phyloP scores from a whole-genome alignment of 371 early-diverging fungal species.

The Apophysomyces elegans region DNA sequence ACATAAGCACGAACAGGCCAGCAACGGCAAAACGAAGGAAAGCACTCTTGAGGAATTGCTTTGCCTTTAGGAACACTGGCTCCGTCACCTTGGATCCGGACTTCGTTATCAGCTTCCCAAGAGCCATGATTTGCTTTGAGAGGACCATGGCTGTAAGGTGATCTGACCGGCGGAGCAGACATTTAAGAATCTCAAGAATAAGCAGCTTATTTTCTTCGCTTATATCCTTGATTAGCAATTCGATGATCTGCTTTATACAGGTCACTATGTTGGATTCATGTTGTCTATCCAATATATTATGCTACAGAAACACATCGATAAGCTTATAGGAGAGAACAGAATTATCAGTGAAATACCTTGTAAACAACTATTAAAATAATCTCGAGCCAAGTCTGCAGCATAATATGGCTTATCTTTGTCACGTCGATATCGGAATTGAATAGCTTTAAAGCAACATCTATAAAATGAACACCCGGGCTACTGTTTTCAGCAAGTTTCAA shows the following conservation, averaged over 20 bases:
- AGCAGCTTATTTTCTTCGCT: constrained; percentile 65
- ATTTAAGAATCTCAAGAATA: constrained; percentile 59
- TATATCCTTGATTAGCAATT: constrained; percentile 48
- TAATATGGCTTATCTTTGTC: constrained; percentile 44
- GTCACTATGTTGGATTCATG: constrained; percentile 45
- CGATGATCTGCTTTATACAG: constrained; percentile 55
- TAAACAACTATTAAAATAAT: constrained; percentile 59
- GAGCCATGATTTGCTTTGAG: constrained; percentile 62
- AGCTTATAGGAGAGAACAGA: background rate
- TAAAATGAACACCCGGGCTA: constrained; percentile 50
- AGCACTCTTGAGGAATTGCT: constrained; percentile 59
- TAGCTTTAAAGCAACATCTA: constrained; percentile 55
- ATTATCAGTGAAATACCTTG: constrained; percentile 43
- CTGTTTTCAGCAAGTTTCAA: constrained; percentile 46
- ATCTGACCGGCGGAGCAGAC: constrained; percentile 58
- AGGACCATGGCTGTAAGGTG: constrained; percentile 65
- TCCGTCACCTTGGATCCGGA: constrained; percentile 47
- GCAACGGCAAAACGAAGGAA: constrained; percentile 65
- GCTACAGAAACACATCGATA: constrained; percentile 28
- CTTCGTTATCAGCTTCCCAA: constrained; percentile 62
- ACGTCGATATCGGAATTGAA: constrained; percentile 51
- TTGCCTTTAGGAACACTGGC: constrained; percentile 59
- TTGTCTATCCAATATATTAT: constrained; percentile 50
- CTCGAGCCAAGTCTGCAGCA: constrained; percentile 63
- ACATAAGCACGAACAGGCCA: constrained; percentile 65